These are phyloP conservation scores for Calamus simplicifolius DNA, from an alignment of 176 grass and related monocot genomes.

Conservation along the genomic window DNA sequence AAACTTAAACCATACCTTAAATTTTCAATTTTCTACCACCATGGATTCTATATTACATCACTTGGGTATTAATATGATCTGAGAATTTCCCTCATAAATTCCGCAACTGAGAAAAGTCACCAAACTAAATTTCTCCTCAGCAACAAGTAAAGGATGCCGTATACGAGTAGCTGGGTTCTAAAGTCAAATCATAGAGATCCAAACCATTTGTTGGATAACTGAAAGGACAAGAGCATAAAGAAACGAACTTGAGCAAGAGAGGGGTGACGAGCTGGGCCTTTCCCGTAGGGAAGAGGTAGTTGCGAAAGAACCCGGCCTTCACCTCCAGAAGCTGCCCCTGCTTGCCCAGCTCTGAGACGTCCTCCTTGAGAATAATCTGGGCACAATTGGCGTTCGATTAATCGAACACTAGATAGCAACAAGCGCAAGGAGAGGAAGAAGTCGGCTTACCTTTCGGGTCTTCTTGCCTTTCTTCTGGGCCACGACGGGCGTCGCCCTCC, in stretches of 20 bases:
- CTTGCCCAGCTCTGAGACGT: slow-evolving; percentile 51
- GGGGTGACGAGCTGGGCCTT: slow-evolving; percentile 71
- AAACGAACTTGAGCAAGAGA: slow-evolving; percentile 65
- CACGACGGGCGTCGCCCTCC: slow-evolving; percentile 27
- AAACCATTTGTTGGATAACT: too few species aligned
- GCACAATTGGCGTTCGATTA: background rate
- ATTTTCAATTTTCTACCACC: too few species aligned
- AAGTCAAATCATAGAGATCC: too few species aligned
- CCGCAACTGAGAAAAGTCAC: too few species aligned
- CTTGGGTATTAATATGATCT: background rate
- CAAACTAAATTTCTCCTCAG: too few species aligned
- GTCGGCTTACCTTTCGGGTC: slow-evolving; percentile 39
- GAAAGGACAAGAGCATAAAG: background rate
- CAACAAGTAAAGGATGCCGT: too few species aligned
- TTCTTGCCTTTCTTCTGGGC: slow-evolving; percentile 71
- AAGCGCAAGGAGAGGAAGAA: too few species aligned
- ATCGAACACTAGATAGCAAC: background rate
- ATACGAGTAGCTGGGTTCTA: too few species aligned
- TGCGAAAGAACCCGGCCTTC: slow-evolving; percentile 79
- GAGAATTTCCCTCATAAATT: background rate
- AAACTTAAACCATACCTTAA: too few species aligned
- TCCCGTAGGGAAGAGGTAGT: slow-evolving; percentile 75
- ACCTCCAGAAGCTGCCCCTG: slow-evolving; percentile 73
- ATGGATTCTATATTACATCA: too few species aligned
- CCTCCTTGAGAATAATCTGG: slow-evolving; percentile 75